phyloP scores from a whole-genome alignment of 1,284 basidiomycete genomes.

The Moesziomyces globuligerus region DNA sequence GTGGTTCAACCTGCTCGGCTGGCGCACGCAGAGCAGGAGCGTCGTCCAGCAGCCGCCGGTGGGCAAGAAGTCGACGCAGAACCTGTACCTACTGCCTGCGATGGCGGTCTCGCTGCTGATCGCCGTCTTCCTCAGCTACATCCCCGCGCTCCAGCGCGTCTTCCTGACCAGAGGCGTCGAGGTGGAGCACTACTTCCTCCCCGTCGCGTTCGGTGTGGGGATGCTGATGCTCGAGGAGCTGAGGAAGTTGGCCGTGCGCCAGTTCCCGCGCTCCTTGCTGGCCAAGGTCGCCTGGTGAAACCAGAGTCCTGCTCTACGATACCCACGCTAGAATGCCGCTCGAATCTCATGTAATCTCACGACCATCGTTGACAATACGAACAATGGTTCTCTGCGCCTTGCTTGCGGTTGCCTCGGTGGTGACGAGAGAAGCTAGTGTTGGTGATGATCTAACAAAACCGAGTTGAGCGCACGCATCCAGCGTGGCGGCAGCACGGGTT shows the following conservation, averaged over 20 bases:
- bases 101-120: slow-evolving; percentile 40
- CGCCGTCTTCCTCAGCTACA: slow-evolving; percentile 47
- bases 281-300: slow-evolving; percentile 60
- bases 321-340: too few relatives aligned
- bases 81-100: slow-evolving; percentile 45
- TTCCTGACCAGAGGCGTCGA: slow-evolving; percentile 65
- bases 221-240: slow-evolving; percentile 67
- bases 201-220: slow-evolving; percentile 68
- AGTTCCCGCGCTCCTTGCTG: slow-evolving; percentile 45
- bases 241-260: slow-evolving; percentile 54
- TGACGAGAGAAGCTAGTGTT: too few relatives aligned
- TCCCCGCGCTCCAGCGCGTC: slow-evolving; percentile 32
- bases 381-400: too few relatives aligned
- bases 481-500: too few relatives aligned
- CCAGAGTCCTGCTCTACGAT: too few relatives aligned
- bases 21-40: slow-evolving; percentile 70
- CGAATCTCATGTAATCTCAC: too few relatives aligned
- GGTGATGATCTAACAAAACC: too few relatives aligned
- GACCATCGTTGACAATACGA: too few relatives aligned
- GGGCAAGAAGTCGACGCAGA: slow-evolving; percentile 25
- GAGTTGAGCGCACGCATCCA: too few relatives aligned
- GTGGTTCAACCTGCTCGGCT: slow-evolving; percentile 69
- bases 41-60: slow-evolving; percentile 61
- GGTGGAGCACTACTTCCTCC: slow-evolving; percentile 71
- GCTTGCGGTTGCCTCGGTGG: too few relatives aligned